These are phyloP conservation scores for Flaveria bidentis DNA, from an alignment of 129 eudicot genomes.

Conservation along the genomic window DNA sequence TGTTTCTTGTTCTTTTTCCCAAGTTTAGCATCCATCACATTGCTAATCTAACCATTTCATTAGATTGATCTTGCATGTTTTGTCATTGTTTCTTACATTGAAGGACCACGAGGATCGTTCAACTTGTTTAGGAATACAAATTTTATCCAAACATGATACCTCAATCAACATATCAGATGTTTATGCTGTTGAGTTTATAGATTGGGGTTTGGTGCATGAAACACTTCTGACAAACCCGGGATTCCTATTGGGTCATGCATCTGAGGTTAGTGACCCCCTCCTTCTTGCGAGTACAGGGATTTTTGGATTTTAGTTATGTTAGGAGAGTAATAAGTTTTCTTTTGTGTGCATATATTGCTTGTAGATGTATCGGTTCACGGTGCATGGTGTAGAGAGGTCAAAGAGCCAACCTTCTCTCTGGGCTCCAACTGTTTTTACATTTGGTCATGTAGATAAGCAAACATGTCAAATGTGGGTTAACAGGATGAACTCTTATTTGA, in stretches of 20 bases:
- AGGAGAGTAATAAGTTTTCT: constrained; percentile 20
- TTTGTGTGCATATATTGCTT: constrained; percentile 16
- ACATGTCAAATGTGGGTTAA: constrained; percentile 68
- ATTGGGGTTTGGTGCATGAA: constrained; percentile 66
- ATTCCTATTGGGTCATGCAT: constrained; percentile 51
- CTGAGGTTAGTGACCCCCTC: constrained; percentile 53
- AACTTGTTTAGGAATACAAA: constrained; percentile 57
- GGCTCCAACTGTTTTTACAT: constrained; percentile 64
- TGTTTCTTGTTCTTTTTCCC: neutral
- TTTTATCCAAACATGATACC: constrained; percentile 45
- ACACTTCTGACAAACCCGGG: constrained; percentile 52
- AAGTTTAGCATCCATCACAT: constrained; percentile 4
- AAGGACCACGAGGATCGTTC: constrained; percentile 52
- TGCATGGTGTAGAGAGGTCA: constrained; percentile 68
- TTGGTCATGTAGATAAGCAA: constrained; percentile 67
- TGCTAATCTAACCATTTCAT: constrained; percentile 5
- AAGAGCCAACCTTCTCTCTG: constrained; percentile 61
- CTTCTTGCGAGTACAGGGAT: neutral
- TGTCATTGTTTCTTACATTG: constrained; percentile 10
- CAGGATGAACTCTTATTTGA: constrained; percentile 48
- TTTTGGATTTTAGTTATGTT: neutral
- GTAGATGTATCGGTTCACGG: constrained; percentile 79
- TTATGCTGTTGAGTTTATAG: constrained; percentile 70
- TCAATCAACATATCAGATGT: constrained; percentile 60
- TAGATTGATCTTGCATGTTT: constrained; percentile 22